These are phyloP conservation scores for Eruca vesicaria DNA, from an alignment of 441 rosid genomes.

Conservation along the genomic window DNA sequence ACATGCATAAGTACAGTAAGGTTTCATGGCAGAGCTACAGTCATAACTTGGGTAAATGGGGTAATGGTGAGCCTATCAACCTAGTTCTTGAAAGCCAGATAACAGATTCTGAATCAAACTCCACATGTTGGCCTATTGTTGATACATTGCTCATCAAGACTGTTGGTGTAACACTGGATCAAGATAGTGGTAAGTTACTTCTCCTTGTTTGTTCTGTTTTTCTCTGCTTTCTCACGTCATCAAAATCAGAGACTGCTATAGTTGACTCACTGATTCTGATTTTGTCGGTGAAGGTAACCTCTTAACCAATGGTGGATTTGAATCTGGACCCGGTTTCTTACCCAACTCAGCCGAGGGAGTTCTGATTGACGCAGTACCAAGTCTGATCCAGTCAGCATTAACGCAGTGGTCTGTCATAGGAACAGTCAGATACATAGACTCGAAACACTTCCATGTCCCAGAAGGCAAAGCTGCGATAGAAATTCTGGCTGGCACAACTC, in stretches of 20 bases:
- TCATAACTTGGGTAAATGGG: constrained; percentile 51
- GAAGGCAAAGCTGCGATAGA: constrained; percentile 63
- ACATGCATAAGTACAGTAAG: constrained; percentile 39
- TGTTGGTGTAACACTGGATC: constrained; percentile 26
- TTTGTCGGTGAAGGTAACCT: constrained; percentile 40
- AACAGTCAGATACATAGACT: constrained; percentile 55
- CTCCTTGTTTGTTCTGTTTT: neutral
- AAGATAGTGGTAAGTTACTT: constrained; percentile 35
- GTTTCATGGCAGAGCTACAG: constrained; percentile 49
- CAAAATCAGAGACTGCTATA: neutral
- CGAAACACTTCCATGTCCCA: constrained; percentile 53
- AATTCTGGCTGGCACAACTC: constrained; percentile 38
- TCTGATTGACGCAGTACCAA: constrained; percentile 45
- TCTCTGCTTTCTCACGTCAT: neutral
- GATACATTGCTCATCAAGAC: constrained; percentile 42
- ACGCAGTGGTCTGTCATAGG: constrained; percentile 52
- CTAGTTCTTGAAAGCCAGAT: constrained; percentile 44
- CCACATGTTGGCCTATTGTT: constrained; percentile 53
- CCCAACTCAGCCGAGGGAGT: constrained; percentile 48
- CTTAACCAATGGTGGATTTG: constrained; percentile 60
- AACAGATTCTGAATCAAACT: constrained; percentile 39
- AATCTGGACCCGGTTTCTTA: constrained; percentile 55
- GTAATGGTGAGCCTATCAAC: constrained; percentile 42
- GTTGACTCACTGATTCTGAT: neutral
- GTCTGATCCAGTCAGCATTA: constrained; percentile 51